These are phyloP conservation scores for Ganoderma lucidum DNA, from an alignment of 1,284 basidiomycete species.

Conservation along the genomic window DNA sequence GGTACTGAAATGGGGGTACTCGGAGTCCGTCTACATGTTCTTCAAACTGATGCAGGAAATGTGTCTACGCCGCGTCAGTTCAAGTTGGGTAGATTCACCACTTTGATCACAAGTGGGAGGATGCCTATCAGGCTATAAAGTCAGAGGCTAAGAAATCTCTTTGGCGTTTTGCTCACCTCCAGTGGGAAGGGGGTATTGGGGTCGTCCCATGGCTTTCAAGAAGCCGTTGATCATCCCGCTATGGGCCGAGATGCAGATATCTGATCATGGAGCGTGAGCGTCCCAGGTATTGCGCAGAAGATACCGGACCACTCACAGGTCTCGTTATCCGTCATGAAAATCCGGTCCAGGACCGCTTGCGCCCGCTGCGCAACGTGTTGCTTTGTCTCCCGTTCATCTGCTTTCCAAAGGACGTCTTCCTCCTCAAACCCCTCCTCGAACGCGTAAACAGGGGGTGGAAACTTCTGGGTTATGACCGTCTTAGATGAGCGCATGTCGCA, in stretches of 20 bases:
- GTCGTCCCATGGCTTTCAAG: slow-evolving; percentile 53
- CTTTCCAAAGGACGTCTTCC: slow-evolving; percentile 74
- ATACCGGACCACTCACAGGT: slow-evolving; percentile 53
- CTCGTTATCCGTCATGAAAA: slow-evolving; percentile 61
- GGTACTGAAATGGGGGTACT: not conserved
- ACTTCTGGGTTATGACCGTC: slow-evolving; percentile 60
- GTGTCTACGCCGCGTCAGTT: not conserved
- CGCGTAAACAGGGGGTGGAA: slow-evolving; percentile 58
- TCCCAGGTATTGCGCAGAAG: not conserved
- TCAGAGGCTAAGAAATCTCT: not conserved
- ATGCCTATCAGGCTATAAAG: not conserved
- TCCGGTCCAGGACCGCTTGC: slow-evolving; percentile 62
- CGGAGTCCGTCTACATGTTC: not conserved
- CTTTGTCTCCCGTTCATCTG: slow-evolving; percentile 71
- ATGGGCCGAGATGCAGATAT: slow-evolving; percentile 72
- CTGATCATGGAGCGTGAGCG: slow-evolving; percentile 41
- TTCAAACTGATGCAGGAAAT: not conserved
- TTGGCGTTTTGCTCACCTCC: slow-evolving; percentile 55
- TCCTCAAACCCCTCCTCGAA: slow-evolving; percentile 79
- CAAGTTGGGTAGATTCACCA: not conserved
- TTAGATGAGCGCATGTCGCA: slow-evolving; percentile 73
- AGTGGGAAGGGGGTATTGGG: slow-evolving; percentile 57
- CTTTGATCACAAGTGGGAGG: slow-evolving; percentile 20
- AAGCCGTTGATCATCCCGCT: slow-evolving; percentile 66
- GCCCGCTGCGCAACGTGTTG: slow-evolving; percentile 64